Conservation (phyloP, 305 asterid species). For the Petunia hybrid region DNA sequence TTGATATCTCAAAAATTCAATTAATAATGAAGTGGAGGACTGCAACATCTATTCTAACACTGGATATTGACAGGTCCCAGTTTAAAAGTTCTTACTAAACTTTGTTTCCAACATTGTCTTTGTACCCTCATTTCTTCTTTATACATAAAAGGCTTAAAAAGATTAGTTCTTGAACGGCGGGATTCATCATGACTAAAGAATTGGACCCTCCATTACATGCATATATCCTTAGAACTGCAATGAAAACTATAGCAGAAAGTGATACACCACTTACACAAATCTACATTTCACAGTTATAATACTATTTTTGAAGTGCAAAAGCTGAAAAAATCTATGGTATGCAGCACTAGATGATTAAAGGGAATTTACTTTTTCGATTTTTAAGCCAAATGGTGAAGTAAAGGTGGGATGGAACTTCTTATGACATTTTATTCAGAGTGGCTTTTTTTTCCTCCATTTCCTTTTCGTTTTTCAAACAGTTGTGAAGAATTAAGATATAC, state of each 20-base stretch:
- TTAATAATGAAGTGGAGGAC: conserved; percentile 41
- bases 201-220: conserved; percentile 51
- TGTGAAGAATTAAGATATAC: not conserved
- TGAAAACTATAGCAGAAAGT: not conserved
- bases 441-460: not conserved
- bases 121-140: conserved; percentile 26
- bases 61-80: conserved; percentile 38
- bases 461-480: too few relatives aligned
- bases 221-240: conserved; percentile 24
- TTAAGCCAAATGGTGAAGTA: conserved; percentile 19
- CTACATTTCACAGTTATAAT: not conserved
- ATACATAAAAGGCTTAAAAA: conserved; percentile 41
- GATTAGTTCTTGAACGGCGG: conserved; percentile 68
- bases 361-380: not conserved
- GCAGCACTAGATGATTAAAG: not conserved
- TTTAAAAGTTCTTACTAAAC: conserved; percentile 42
- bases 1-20: conserved; percentile 31
- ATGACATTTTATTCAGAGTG: not conserved
- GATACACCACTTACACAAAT: not conserved
- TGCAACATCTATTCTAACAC: conserved; percentile 23
- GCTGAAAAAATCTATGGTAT: not conserved
- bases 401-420: too few relatives aligned
- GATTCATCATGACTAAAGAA: conserved; percentile 60
- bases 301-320: not conserved
- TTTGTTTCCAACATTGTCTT: conserved; percentile 52